Evolutionary conservation across 768 basidiomycete genomes (phyloP).

Genomic region (Tulasnella sp.): DNA sequence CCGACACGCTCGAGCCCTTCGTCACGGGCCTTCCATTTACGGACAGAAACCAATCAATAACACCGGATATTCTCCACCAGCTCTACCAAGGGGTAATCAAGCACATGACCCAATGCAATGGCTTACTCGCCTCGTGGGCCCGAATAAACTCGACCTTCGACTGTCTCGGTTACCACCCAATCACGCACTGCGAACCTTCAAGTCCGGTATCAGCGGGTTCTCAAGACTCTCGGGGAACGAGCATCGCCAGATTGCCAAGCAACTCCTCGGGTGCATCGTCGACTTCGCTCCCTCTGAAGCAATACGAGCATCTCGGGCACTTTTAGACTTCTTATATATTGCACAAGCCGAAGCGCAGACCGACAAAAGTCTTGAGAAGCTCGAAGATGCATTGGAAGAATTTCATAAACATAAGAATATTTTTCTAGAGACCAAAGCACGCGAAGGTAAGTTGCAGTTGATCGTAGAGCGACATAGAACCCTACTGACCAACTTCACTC

Average conservation of each 20-base stretch:
- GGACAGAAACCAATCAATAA: conserved; percentile 32
- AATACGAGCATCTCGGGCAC: conserved; percentile 19
- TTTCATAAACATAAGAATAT: conserved; percentile 26
- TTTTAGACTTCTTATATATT: conserved; percentile 29
- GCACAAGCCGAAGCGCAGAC: conserved; percentile 24
- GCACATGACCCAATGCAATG: conserved; percentile 34
- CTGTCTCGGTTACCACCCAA: too few relatives aligned
- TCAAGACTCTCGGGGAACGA: too few relatives aligned
- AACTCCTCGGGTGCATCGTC: conserved; percentile 31
- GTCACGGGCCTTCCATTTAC: conserved; percentile 31
- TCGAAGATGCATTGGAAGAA: conserved; percentile 20
- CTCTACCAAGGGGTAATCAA: conserved; percentile 39
- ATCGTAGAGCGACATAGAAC: neutral
- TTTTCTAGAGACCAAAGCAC: conserved; percentile 22
- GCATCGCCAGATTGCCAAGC: too few relatives aligned
- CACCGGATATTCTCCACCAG: conserved; percentile 36
- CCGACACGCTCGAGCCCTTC: conserved; percentile 23
- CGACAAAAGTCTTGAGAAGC: conserved; percentile 18
- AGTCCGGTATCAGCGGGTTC: too few relatives aligned
- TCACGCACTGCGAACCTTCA: too few relatives aligned
- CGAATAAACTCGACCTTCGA: too few relatives aligned
- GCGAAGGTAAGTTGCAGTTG: too few relatives aligned
- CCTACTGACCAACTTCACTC: too few relatives aligned
- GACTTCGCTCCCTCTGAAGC: conserved; percentile 19
- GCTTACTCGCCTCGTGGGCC: too few relatives aligned